Evolutionary conservation across 2,329 filamentous ascomycete species (phyloP).

Genomic region (Aureobasidium sp.): DNA sequence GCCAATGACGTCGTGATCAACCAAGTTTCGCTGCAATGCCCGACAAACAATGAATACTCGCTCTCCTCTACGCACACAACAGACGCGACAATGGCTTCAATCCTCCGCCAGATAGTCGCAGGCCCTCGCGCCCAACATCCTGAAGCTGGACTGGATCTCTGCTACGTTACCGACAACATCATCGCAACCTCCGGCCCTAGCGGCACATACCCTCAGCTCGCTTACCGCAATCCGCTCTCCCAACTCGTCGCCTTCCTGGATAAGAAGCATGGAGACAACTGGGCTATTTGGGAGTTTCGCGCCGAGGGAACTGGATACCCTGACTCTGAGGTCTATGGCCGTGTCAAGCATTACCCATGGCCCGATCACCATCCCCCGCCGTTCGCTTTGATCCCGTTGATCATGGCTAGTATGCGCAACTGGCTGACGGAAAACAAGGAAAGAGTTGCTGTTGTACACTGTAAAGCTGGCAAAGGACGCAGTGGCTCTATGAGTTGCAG

Average conservation of each 20-base stretch:
- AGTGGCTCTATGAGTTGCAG: slow-evolving; percentile 83
- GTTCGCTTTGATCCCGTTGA: slow-evolving; percentile 78
- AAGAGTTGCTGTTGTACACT: slow-evolving; percentile 85
- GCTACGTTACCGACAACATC: slow-evolving; percentile 84
- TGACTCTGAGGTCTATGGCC: slow-evolving; percentile 76
- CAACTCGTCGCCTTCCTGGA: slow-evolving; percentile 83
- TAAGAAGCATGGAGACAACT: slow-evolving; percentile 70
- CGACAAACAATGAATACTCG: background rate
- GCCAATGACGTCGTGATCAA: background rate
- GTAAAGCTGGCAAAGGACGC: slow-evolving; percentile 92
- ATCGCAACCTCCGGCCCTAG: slow-evolving; percentile 78
- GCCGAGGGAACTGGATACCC: slow-evolving; percentile 95
- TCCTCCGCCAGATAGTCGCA: slow-evolving; percentile 86
- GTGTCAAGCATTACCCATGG: slow-evolving; percentile 89
- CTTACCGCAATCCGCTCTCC: slow-evolving; percentile 89
- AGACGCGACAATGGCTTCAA: slow-evolving; percentile 47
- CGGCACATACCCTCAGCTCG: slow-evolving; percentile 79
- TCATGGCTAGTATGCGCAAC: slow-evolving; percentile 86
- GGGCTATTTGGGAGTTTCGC: slow-evolving; percentile 97
- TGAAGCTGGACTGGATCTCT: slow-evolving; percentile 85
- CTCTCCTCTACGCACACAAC: background rate
- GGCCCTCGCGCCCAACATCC: slow-evolving; percentile 76
- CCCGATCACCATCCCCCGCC: slow-evolving; percentile 96
- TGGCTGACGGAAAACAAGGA: slow-evolving; percentile 57
- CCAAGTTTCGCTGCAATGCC: background rate